Base-by-base conservation (phyloP, 2,329 filamentous ascomycete genomes). In the Alternaria consortialis region DNA sequence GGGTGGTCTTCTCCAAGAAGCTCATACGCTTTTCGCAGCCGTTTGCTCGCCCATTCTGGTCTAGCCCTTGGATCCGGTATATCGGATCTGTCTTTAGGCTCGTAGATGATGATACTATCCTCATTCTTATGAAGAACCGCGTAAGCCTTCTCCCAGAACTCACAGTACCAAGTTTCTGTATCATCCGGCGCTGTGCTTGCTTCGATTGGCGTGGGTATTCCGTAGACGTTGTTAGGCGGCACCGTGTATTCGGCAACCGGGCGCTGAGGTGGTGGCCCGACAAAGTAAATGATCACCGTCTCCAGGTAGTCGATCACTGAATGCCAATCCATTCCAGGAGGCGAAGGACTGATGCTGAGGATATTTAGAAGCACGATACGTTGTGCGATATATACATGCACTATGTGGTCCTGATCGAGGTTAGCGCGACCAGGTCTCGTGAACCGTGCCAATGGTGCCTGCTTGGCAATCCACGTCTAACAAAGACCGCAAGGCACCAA, bases 41-140 rank as follows among this genome's bases (percentile, higher is more conserved):
- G 46, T 6, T 48, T 48, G 46, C 5, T 48, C 5, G 1, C 31
- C 46, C 46, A 48, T 11, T 25, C 46, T 23, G 46, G 17, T 36
- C 46, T 48, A 2, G 2, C 46, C 31, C 46, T 48, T 11, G 31
- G 1, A 36, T 48, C 29, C 2, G n/a, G 39, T 40, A 23, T 23
- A 7, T 2, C 9, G 13, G 2, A 34, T 34, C 17, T 17, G 11
- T 36, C 31, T 7, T 25, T 36, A 1, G 31, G 46, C 25, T 48
- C 31, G 43, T n/a, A 47, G 9, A 56, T 34, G 34, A 56, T 39
- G 27, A 56, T 56, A 5, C 36, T 37, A 13, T 56, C 42, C 15
- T 34, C 34, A 23, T 50, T 34, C 8, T 50, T 32, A 13, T 56
- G 34, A 23, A 25, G 53, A 0, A 56, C 53, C 8, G 42, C 44